Percentiles rank a stretch among this genome's conserved stretches.
Evolutionary conservation across 306 rosid species (phyloP).

Genomic region (Pyrus bretschneideri): DNA sequence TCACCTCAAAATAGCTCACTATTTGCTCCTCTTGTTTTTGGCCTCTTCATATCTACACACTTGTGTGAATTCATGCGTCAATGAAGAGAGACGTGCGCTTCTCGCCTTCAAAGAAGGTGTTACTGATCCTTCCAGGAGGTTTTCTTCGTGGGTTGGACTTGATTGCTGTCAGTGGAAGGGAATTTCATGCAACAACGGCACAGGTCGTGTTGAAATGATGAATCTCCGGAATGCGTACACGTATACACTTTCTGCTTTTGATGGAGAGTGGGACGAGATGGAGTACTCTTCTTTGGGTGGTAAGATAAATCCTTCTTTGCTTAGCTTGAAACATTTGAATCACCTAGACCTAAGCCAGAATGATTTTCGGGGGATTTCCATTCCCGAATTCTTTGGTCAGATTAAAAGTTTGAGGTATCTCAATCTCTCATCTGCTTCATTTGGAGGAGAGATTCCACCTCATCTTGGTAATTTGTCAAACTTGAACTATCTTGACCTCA

Average conservation of each 20-base stretch:
- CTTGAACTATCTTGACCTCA: background rate
- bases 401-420: background rate
- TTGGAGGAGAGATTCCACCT: background rate
- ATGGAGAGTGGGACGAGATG: background rate
- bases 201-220: constrained; percentile 24
- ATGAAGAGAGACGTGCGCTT: constrained; percentile 26
- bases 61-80: background rate
- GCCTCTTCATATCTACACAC: background rate
- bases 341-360: background rate
- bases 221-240: constrained; percentile 19
- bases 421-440: background rate
- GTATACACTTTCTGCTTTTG: background rate
- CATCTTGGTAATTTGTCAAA: background rate
- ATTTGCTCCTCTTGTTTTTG: background rate
- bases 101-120: constrained; percentile 27
- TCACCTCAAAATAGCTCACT: background rate
- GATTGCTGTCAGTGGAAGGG: constrained; percentile 34
- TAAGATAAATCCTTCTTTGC: background rate
- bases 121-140: constrained; percentile 16
- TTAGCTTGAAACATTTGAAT: background rate
- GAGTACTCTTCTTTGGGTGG: background rate
- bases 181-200: constrained; percentile 23
- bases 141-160: constrained; percentile 29
- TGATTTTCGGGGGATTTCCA: background rate
- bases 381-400: background rate